Evolutionary conservation across 371 early-diverging fungal genomes (phyloP), one percentile per base, ranked within the genome.

Genomic region (Mortierella sp.): DNA sequence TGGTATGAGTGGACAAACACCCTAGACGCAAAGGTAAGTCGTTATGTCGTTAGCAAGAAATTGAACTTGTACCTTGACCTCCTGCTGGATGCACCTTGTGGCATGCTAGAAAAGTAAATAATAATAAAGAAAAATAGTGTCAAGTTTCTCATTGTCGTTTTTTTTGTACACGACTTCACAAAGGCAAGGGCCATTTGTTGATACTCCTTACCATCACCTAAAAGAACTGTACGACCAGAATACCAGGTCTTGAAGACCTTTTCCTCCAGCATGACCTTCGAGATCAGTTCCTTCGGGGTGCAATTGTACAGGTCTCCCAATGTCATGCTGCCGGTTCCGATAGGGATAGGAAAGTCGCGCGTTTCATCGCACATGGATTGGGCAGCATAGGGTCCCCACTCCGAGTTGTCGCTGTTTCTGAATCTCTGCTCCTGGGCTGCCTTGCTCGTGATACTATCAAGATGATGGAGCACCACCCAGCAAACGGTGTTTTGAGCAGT

Each of bases 201-300:
- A n/a, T 9, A 45, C 7, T 14, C 37, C 64, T 39, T 41, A 55
- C 69, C 69, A 43, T 55, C 58, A 8, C 55, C 58, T 41, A 69
- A 16, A 5, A 58, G 44, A 0, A 69, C 69, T 19, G 5, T 13
- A 2, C 69, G 69, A 14, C 43, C 19, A n/a, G 19, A 3, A 55
- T 52, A 31, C 69, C 69, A 69, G 2, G 69, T 69, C 8, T 29
- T 53, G 44, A 55, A 69, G 4, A 50, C 39, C 29, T 43, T 69
- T 40, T 69, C 69, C 22, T 69, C 55, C 26, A 69, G 22, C 52
- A 47, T 50, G 29, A 58, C 69, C 52, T 58, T 50, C 1, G 55
- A 50, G 55, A 69, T 69, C 8, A 16, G n/a, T 9, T 53, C 37
- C 29, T 37, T 50, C 5, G 50, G n/a, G 11, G 53, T 69, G 14